Conservation (phyloP, 2,329 filamentous ascomycete species). For the Ophiostoma tasmaniense region DNA sequence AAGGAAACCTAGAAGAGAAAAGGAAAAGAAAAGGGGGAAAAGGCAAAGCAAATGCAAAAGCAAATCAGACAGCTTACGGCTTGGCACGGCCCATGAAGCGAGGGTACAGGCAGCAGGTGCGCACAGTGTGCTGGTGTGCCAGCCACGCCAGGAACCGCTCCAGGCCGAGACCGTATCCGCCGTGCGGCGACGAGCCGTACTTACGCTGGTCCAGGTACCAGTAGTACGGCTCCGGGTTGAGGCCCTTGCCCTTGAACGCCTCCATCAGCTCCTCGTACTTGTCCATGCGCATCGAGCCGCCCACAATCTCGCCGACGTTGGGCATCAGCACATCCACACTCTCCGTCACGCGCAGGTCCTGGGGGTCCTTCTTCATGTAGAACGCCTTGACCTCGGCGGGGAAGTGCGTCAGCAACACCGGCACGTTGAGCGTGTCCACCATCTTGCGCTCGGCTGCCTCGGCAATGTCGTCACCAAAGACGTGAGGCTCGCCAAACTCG, state of each 20-base stretch:
- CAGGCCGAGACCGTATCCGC: constrained; percentile 54
- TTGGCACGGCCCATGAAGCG: constrained; percentile 75
- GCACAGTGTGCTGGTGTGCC: constrained; percentile 55
- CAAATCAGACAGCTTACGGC: constrained; percentile 39
- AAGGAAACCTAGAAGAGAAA: neutral
- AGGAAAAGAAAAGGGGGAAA: neutral
- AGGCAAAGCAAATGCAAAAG: neutral
- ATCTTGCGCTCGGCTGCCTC: constrained; percentile 89
- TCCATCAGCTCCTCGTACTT: constrained; percentile 81
- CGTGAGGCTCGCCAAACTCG: constrained; percentile 82
- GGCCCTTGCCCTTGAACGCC: constrained; percentile 79
- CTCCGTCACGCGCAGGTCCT: constrained; percentile 80
- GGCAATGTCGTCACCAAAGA: constrained; percentile 94
- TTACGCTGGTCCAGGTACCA: constrained; percentile 98
- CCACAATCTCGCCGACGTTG: constrained; percentile 92
- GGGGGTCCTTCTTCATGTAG: constrained; percentile 88
- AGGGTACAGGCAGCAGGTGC: constrained; percentile 65
- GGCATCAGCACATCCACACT: constrained; percentile 81
- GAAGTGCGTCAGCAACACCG: constrained; percentile 80
- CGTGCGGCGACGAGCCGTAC: constrained; percentile 57
- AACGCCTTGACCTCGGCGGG: constrained; percentile 96
- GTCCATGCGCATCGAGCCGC: constrained; percentile 93
- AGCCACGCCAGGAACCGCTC: constrained; percentile 68
- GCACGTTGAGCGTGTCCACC: constrained; percentile 92
- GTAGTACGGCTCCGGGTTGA: constrained; percentile 80